Evolutionary conservation across 2,329 filamentous ascomycete genomes (phyloP).

Genomic region (Penicillium sp.): DNA sequence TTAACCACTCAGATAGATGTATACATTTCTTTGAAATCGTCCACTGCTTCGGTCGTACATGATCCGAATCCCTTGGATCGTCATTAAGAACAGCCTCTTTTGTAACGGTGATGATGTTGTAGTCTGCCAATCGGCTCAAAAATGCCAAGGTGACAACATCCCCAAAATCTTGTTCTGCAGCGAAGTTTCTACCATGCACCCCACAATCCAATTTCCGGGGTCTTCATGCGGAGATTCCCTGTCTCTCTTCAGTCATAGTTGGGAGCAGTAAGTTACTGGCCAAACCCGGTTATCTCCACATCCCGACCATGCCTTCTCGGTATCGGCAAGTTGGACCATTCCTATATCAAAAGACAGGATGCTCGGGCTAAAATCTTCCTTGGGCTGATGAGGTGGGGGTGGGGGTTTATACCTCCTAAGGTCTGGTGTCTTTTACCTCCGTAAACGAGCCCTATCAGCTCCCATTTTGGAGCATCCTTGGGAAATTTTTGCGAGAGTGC

Average conservation of each 20-base stretch:
- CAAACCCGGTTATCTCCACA: background rate
- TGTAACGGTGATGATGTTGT: background rate
- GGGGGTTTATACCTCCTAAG: background rate
- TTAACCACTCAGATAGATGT: background rate
- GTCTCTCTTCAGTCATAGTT: background rate
- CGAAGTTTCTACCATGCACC: background rate
- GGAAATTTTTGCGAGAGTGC: background rate
- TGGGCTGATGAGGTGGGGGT: background rate
- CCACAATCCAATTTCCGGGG: background rate
- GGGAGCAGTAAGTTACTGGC: background rate
- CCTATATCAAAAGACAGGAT: background rate
- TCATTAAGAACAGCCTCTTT: background rate
- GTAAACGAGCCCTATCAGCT: background rate
- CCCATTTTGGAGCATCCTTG: background rate
- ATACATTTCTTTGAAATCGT: background rate
- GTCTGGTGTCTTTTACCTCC: background rate
- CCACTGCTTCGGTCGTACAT: background rate
- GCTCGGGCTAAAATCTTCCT: background rate
- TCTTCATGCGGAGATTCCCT: background rate
- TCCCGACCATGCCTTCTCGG: background rate
- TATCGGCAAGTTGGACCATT: background rate
- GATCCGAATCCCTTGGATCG: background rate
- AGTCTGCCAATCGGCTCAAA: background rate
- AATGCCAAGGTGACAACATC: background rate
- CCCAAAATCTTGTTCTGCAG: background rate